Base-by-base conservation (phyloP, 805 yeast species). In the Teunomyces kruisii region DNA sequence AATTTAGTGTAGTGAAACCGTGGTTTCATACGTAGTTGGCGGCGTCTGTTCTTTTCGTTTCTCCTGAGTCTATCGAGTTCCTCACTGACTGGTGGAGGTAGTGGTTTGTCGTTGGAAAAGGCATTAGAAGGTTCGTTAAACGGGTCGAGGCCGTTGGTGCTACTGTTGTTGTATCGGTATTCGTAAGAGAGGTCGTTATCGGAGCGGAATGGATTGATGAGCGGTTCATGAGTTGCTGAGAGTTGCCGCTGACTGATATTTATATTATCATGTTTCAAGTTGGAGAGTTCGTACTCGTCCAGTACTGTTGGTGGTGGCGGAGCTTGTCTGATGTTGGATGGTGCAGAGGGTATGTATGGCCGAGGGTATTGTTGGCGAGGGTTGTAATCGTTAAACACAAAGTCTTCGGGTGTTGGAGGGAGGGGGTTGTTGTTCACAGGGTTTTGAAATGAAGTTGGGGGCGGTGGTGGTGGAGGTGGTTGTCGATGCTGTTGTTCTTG, bases 1-100 rank as follows among this genome's bases (percentile, higher is more conserved):
- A 70, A 54, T 42, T 64, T 42, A n/a, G 49, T 64, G 47, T 53
- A 67, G 53, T 67, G 72, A 51, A 65, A 67, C 26, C 68, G 46
- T 3, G 70, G 70, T 42, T 56, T 56, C 3, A 60, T 50, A 29
- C 58, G 46, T 13, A 63, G 45, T 22, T 58, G 64, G 33, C 50
- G 52, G 15, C 56, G 14, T 42, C 70, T 48, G 35, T 62, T 58
- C 39, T 49, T 43, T 16, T 43, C 49, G 15, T 46, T 42, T 2
- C n/a, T 12, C 16, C 31, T 14, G 24, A 15, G 26, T 14, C 39
- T 13, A 9, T 35, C 43, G 26, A 10, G n/a, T 10, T 39, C 42
- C 27, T 40, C 39, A 7, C 14, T 36, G 8, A 4, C 10, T 3
- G 26, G 43, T 12, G 35, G 40, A 4, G 45, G 45, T 13, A 32